Base-by-base conservation (phyloP, 495 filamentous ascomycete genomes). In the Cercophora sp. region DNA sequence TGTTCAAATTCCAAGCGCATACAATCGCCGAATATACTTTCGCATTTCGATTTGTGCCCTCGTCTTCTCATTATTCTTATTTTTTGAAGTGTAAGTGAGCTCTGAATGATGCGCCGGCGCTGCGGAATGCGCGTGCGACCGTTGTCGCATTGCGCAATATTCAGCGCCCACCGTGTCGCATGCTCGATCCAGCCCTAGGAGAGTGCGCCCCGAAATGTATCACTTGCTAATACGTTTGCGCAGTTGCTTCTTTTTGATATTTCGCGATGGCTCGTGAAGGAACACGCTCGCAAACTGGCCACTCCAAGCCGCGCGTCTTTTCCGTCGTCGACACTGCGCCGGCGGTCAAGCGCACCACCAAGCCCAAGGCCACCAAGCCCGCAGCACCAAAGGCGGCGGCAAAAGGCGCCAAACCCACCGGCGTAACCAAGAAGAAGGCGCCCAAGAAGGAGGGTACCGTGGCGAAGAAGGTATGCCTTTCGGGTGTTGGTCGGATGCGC, bases 361-460 rank as follows among this genome's bases (percentile, higher is more conserved):
- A 63, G 48, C 48, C 64, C 48, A 75, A 74, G 70, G 60, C 63
- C 42, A 44, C 36, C 42, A 66, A 62, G 46, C 32, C 46, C 27
- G 66, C 59, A 5, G 58, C 23, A 56, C 52, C 60, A 40, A 70
- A 69, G 65, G 59, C 62, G 11, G 59, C 65, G 9, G 65, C 65
- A 24, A 79, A 74, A 66, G 69, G 68, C 39, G 69, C 70, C 34
- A 80, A 80, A 65, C 76, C 77, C 13, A 57, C 66, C 26, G 78
- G 76, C 48, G 76, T 79, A 23, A 76, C 71, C 54, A 80, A 80
- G 70, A 78, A 76, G 70, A 77, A 76, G 66, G 65, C 70, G 3
- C 66, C 75, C 4, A 75, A 74, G 62, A 79, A 79, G 67, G 72
- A 77, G 57, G 51, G 59, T 29, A 59, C 60, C 47, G 66, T 69